Conservation (phyloP, 164 flowering plant genomes). For the Warburgia ugandensis region DNA sequence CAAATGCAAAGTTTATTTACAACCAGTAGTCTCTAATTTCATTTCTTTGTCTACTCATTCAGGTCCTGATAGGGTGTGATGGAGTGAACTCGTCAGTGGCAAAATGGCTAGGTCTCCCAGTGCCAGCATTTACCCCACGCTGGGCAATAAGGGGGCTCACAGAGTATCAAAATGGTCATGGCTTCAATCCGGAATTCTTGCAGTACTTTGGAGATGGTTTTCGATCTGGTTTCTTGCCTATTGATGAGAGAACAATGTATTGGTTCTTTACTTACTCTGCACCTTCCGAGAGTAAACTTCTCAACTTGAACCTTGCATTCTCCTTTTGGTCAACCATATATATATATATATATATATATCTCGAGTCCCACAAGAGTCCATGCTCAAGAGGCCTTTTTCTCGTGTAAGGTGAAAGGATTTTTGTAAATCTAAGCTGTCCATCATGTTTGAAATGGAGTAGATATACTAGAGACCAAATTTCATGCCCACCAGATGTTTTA, state of each 20-base stretch:
- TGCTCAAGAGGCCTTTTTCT: too few relatives aligned
- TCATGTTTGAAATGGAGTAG: too few relatives aligned
- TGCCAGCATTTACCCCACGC: conserved; percentile 27
- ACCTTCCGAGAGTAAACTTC: conserved; percentile 18
- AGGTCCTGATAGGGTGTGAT: conserved; percentile 52
- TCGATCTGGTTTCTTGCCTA: conserved; percentile 42
- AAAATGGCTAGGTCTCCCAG: conserved; percentile 36
- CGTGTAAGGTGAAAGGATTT: too few relatives aligned
- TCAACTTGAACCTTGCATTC: not conserved
- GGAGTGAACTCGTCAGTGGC: conserved; percentile 50
- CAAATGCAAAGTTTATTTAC: not conserved
- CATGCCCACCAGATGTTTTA: too few relatives aligned
- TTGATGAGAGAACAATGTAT: conserved; percentile 33
- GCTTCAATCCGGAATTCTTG: conserved; percentile 25
- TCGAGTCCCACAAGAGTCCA: too few relatives aligned
- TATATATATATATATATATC: too few relatives aligned
- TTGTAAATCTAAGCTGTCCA: too few relatives aligned
- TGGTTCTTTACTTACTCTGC: conserved; percentile 46
- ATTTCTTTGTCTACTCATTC: not conserved
- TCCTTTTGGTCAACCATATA: too few relatives aligned
- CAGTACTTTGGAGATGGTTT: conserved; percentile 45
- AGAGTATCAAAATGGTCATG: conserved; percentile 27
- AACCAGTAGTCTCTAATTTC: too few relatives aligned
- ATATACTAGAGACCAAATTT: too few relatives aligned
- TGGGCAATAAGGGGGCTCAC: conserved; percentile 33